Base-by-base conservation (phyloP, 2,329 filamentous ascomycete genomes). In the Botryotinia convoluta region DNA sequence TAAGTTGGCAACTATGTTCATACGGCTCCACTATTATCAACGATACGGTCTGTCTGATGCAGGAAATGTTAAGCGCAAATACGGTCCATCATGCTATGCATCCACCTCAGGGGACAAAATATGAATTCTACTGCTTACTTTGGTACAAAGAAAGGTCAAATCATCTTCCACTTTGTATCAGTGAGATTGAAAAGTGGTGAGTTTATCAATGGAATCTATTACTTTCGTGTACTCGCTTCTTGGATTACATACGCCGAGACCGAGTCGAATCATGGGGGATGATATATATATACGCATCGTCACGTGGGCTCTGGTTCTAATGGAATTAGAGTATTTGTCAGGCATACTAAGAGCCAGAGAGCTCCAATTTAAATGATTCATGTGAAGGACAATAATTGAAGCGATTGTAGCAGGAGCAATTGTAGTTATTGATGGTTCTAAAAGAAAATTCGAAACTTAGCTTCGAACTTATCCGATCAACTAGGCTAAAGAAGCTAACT, bases 1-100 rank as follows among this genome's bases (percentile, higher is more conserved):
- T 29, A 54, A 18, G 2, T 14, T 29, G 7, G 6, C 0, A 8
- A 29, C 5, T 29, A 3, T 29, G 2, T 16, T 18, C n/a, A 29
- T 54, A 54, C n/a, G 5, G 51, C 29, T n/a, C 3, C 6, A 29
- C 1, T 29, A 54, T 54, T 0, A 54, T 54, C n/a, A 18, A 18
- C 0, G 14, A 29, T 54, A 54, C 51, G 14, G 51, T 9, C 51
- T 54, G 12, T 18, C 14, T 26, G 6, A 9, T 26, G 4, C 26
- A n/a, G 12, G 4, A 51, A 51, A 7, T 16, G 1, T 0, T n/a
- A 14, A n/a, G 12, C 12, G 10, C 48, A 51, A n/a, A 14, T 51
- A 51, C 48, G 10, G 26, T n/a, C 10, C 26, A n/a, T 6, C 26
- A n/a, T n/a, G 48, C 5, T 51, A 14, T 14, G 5, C 12, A n/a